These are phyloP conservation scores for Glycine soja DNA, from an alignment of 306 rosid genomes.

Conservation along the genomic window DNA sequence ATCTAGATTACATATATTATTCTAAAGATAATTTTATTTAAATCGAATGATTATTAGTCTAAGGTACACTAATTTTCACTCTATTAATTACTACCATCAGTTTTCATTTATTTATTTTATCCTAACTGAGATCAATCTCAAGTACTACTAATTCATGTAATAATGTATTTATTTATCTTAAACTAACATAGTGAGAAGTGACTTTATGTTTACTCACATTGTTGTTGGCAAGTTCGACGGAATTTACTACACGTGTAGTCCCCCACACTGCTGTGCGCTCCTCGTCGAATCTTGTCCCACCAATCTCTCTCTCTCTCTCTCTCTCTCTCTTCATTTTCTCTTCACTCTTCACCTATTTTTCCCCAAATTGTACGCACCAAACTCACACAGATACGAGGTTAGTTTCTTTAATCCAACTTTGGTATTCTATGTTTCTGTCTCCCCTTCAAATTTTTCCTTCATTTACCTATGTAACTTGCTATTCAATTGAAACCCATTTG, in stretches of 20 bases:
- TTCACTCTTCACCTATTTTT: conserved; percentile 14
- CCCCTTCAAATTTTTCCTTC: background rate
- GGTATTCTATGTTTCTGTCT: background rate
- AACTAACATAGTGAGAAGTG: background rate
- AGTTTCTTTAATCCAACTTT: conserved; percentile 12
- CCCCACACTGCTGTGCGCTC: background rate
- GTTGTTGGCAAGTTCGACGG: conserved; percentile 3
- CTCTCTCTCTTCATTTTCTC: background rate
- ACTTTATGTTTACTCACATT: background rate
- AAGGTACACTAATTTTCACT: too few species aligned
- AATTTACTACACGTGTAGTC: conserved; percentile 24
- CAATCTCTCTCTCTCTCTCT: background rate
- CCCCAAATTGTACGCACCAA: conserved; percentile 12
- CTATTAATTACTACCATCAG: too few species aligned
- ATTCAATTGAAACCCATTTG: conserved; percentile 24
- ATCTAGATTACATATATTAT: too few species aligned
- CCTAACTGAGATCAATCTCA: too few species aligned
- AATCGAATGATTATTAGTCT: too few species aligned
- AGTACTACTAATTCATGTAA: too few species aligned
- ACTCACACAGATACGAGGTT: conserved; percentile 36
- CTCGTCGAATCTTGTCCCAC: conserved; percentile 42
- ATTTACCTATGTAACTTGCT: background rate
- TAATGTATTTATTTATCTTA: background rate
- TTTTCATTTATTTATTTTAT: too few species aligned
- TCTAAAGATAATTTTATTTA: too few species aligned